Base-by-base conservation (phyloP, 1,139 yeast species). In the Candida tunisiensis region DNA sequence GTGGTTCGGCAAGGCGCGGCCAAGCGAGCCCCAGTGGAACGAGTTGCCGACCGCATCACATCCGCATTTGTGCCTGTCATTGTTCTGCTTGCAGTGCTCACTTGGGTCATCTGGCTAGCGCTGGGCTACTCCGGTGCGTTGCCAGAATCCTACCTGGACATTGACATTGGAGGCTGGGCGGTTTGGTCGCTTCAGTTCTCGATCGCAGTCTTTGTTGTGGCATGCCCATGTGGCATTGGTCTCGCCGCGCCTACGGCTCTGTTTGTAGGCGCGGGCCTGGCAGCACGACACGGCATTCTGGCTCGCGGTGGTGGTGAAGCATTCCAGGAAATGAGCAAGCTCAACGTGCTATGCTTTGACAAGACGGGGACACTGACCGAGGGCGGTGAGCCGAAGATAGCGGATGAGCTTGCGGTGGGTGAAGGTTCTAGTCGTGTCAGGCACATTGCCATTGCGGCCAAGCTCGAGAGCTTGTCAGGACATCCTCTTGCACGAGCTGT, bases 181-280 rank as follows among this genome's bases (percentile, higher is more conserved):
- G 67, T 74, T 11, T 77, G 88, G 85, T 70, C 85, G 0, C 55
- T 77, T 33, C 74, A 75, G 38, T 77, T 77, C 49, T 69, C 85
- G 1, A 73, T 77, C 38, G 68, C 88, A 0, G 88, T 78, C 5
- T 74, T 78, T 53, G 91, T 72, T 6, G 83, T 82, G 26, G 93
- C 93, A 0, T 82, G 93, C 48, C 94, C 94, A 1, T 82, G 93
- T 60, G 93, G 93, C 1, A 61, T 80, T 26, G 93, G 93, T 5
- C 57, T 82, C 25, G 93, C 93, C 10, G 93, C 93, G 0, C 93
- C 93, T 2, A 79, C 93, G 3, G 93, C 93, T 0, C 63, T 80
- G 18, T 79, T 77, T 74, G 92, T 80, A 4, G 93, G 93, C 11
- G 73, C 92, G 8, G 92, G 93, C 2, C 62, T 78, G 12, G 92